A percentile compares a stretch with the other conserved stretches of the same genome.
Evolutionary conservation across 331 rosid genomes (phyloP).

Genomic region (Arachis monticola): DNA sequence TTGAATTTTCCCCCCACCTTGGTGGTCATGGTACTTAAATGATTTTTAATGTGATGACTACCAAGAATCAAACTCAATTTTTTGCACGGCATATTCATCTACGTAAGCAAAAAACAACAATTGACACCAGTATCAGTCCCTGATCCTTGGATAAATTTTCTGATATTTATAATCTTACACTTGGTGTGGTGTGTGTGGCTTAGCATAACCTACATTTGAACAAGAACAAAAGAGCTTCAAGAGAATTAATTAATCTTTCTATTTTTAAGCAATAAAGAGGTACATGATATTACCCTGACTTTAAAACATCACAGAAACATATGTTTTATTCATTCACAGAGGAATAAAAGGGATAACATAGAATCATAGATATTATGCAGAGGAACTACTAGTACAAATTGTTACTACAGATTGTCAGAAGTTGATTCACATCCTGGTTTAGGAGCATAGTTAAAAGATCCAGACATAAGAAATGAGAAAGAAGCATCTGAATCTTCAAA

Average conservation of each 20-base stretch:
- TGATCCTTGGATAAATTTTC: background rate
- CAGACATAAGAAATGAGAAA: slow-evolving; percentile 72
- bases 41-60: background rate
- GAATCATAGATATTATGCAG: slow-evolving; percentile 33
- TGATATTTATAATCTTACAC: slow-evolving; percentile 10
- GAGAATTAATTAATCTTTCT: slow-evolving; percentile 23
- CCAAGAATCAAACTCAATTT: background rate
- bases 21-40: background rate
- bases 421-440: slow-evolving; percentile 66
- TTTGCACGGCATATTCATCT: slow-evolving; percentile 15
- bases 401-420: slow-evolving; percentile 54
- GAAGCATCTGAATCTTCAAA: slow-evolving; percentile 82
- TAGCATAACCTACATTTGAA: slow-evolving; percentile 21
- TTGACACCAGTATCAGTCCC: background rate
- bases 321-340: slow-evolving; percentile 38
- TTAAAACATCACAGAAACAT: slow-evolving; percentile 42
- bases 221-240: slow-evolving; percentile 24
- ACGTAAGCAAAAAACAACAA: background rate
- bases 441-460: slow-evolving; percentile 63
- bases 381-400: slow-evolving; percentile 34
- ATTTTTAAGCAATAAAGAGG: slow-evolving; percentile 46
- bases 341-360: slow-evolving; percentile 20
- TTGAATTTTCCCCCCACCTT: background rate
- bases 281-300: slow-evolving; percentile 39
- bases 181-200: slow-evolving; percentile 16